Base-by-base conservation (phyloP, 73 alveolate genomes). In the Paramecium sexaurelia region DNA sequence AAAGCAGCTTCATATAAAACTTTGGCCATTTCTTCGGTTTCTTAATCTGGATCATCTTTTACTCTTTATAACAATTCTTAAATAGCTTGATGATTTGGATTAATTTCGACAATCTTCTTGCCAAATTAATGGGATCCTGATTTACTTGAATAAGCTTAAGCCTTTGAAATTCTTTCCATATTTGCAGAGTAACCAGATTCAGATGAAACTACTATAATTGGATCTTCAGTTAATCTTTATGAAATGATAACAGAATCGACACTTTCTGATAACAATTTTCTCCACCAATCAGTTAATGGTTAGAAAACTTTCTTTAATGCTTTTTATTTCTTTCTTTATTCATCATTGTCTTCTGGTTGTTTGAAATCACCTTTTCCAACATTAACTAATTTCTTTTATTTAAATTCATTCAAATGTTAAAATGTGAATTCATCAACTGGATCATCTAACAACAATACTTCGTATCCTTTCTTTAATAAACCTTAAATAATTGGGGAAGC, bases 371-470 rank as follows among this genome's bases (percentile, higher is more conserved):
- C 99, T 95, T 96, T 97, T 39, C 99, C 99, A 35, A 97, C 99
- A 66, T 96, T 95, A 94, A 94, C 96, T 66, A 98, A 94, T 94
- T 98, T 97, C 95, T 97, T 96, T 93, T 96, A 92, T 82, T 98
- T 97, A 83, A 97, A 98, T 86, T 98, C 99, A 22, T 95, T 92
- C 75, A 98, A 92, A 85, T 97, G 97, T 89, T 97, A 97, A 92
- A 97, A 93, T 91, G 99, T 94, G 96, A 97, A 98, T 95, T 98
- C 99, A 91, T 98, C 99, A 85, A 98, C 97, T 27, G 99, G 99
- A 82, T 98, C 99, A 19, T 97, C 98, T 27, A 98, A 93, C n/a
- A 98, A 84, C 4, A 98, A 94, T 6, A 98, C 99, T 95, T 98
- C 99, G 51, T 96, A 96, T 26, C 98, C 99, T 56, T 93, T 95